Base-by-base conservation (phyloP, 176 grass and related monocot species). In the Echinochloa phyllopogon region DNA sequence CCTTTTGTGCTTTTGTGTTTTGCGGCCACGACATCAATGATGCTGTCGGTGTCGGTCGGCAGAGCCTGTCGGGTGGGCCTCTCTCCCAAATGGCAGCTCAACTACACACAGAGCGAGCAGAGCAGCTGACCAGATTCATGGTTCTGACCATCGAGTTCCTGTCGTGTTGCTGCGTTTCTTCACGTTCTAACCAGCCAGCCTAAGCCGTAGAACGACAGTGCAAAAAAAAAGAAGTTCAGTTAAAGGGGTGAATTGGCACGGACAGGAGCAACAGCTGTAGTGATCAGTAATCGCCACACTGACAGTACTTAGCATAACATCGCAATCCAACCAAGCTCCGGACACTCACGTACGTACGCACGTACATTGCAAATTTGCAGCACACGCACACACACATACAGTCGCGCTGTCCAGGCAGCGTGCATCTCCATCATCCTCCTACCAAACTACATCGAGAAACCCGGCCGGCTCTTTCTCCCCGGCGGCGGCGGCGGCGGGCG, bases 251-350 rank as follows among this genome's bases (percentile, higher is more conserved):
- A 78, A 49, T 38, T 20, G 4, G 50, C 17, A 75, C 57, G 16
- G 17, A 52, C 40, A 81, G 23, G 51, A 81, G 23, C 41, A 15
- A 3, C 4, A 50, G 68, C 60, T 76, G 45, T n/a, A n/a, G 37
- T 76, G 39, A 64, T 52, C 81, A 88, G 82, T 65, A 86, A 82
- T 71, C 69, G 53, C 63, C 88, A 89, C 83, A 82, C 71, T 0
- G 83, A 77, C 75, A 75, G 77, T 33, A 33, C 29, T 1, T 57
- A 76, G 68, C 23, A 72, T 82, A 38, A 51, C 71, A 71, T 63
- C 55, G 83, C 83, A 86, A 77, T 84, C 88, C 88, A 86, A 77
- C 88, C 88, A 86, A 77, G 83, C 88, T 82, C 81, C 20, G 64
- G 64, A 29, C 74, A 83, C 76, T 60, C 58, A 75, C 75, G n/a